Percentiles rank a stretch among this genome's conserved stretches.
These are phyloP conservation scores for Tuctoria greenei DNA, from an alignment of 176 grass and related monocot species.

Conservation along the genomic window DNA sequence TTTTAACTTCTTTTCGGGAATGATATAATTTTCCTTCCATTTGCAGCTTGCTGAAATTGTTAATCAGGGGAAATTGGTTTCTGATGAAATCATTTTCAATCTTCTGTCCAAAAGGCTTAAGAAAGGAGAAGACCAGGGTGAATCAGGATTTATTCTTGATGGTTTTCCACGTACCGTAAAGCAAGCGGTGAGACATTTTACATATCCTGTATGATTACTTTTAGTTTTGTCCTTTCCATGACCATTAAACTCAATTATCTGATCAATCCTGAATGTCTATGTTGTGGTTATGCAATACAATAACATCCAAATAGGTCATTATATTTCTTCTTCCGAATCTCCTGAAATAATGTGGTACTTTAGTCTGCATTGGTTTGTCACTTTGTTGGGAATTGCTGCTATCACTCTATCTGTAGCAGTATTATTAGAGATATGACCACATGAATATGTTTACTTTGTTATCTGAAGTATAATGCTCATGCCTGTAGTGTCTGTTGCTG, in stretches of 20 bases:
- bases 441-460: background rate
- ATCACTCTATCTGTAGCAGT: background rate
- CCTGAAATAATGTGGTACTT: background rate
- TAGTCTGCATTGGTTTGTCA: background rate
- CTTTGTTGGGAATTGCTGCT: too few species aligned
- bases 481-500: background rate
- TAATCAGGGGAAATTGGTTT: conserved; percentile 84
- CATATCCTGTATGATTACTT: background rate
- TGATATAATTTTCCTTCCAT: background rate
- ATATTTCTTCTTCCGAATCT: background rate
- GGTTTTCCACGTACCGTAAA: conserved; percentile 91
- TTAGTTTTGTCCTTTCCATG: background rate
- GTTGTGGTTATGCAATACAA: background rate
- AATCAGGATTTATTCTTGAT: conserved; percentile 99
- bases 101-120: conserved; percentile 73
- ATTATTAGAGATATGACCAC: background rate
- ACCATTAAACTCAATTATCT: background rate
- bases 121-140: conserved; percentile 69
- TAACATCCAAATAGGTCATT: conserved; percentile 5
- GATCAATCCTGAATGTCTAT: background rate
- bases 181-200: conserved; percentile 72
- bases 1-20: background rate
- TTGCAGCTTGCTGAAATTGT: conserved; percentile 81
- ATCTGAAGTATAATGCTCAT: background rate
- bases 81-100: conserved; percentile 91